A percentile compares a stretch with the other conserved stretches of the same genome.
Conservation (phyloP, 192 early-diverging fungal species). For the Coemansia sp. region DNA sequence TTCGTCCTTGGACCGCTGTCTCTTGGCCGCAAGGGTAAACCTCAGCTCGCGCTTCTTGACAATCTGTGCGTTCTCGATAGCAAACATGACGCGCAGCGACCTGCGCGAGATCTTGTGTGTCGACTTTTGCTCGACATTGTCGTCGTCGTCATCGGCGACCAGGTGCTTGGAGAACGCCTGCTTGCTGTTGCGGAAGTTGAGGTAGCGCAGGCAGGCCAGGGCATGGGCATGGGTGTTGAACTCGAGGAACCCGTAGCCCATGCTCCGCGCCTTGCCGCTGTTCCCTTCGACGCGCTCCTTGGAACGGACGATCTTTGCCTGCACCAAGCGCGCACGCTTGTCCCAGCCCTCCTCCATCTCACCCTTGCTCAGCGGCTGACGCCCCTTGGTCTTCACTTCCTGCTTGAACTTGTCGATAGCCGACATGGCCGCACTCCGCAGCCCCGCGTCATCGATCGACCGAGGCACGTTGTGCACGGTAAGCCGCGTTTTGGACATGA, state of each 20-base stretch:
- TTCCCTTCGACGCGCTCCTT: constrained; percentile 71
- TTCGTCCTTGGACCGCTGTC: not conserved
- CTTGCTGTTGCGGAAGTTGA: constrained; percentile 75
- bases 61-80: constrained; percentile 81
- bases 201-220: constrained; percentile 81
- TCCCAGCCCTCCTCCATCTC: constrained; percentile 64
- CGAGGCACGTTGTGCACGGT: constrained; percentile 81
- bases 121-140: constrained; percentile 13
- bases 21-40: constrained; percentile 8
- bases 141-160: constrained; percentile 9
- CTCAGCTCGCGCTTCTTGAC: constrained; percentile 62
- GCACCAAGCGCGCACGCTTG: constrained; percentile 53
- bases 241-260: constrained; percentile 94
- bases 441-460: constrained; percentile 62
- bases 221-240: constrained; percentile 83
- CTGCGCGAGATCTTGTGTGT: constrained; percentile 30
- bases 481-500: constrained; percentile 80
- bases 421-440: constrained; percentile 54
- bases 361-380: constrained; percentile 52
- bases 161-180: constrained; percentile 56
- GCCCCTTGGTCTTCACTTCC: constrained; percentile 57
- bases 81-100: constrained; percentile 69
- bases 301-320: constrained; percentile 78
- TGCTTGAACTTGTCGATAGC: constrained; percentile 73
- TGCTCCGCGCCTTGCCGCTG: constrained; percentile 63